Evolutionary conservation across 148 eudicot genomes (phyloP), one percentile per base, ranked within the genome.

Genomic region (Rhododendron simsii): DNA sequence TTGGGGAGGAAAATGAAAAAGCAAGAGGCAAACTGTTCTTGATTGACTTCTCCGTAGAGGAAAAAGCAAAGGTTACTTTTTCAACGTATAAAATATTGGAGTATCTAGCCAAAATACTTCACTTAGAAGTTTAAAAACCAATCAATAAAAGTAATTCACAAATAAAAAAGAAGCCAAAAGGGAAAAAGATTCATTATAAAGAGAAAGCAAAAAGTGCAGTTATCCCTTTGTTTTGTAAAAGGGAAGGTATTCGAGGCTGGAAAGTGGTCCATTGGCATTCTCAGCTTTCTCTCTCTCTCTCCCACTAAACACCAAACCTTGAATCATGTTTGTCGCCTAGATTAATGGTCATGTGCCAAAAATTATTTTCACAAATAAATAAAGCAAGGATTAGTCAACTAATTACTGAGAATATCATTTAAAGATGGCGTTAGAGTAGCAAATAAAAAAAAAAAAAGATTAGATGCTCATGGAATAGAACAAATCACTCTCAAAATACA

Each of bases 121-220:
- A 80, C 77, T 73, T 74, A 48, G 81, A 73, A 80, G 84, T 48
- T 80, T 87, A 12, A 84, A 87, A 87, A 83, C 80, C 83, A 47
- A 20, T 59, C 39, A 67, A 18, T 80, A 33, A 78, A 87, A 87
- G 78, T 33, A 83, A 84, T 79, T 57, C 69, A 45, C 83, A 82
- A 59, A 85, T 76, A 88, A 85, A 88, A 85, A 85, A 7, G 51
- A 76, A 77, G 78, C 51, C 53, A 65, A 86, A 86, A 57, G 18
- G 37, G 80, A 41, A 45, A 84, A 67, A 30, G 78, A 74, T 57
- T 69, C 85, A 75, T 53, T 16, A 53, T 57, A 89, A 86, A 87
- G 89, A 81, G 87, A 89, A 89, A 89, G 89, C 86, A 83, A 85
- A 67, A 79, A 85, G 86, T 41, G 28, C 20, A 81, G 45, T 63